Conservation (phyloP, 768 basidiomycete species). For the Mycena floridula region DNA sequence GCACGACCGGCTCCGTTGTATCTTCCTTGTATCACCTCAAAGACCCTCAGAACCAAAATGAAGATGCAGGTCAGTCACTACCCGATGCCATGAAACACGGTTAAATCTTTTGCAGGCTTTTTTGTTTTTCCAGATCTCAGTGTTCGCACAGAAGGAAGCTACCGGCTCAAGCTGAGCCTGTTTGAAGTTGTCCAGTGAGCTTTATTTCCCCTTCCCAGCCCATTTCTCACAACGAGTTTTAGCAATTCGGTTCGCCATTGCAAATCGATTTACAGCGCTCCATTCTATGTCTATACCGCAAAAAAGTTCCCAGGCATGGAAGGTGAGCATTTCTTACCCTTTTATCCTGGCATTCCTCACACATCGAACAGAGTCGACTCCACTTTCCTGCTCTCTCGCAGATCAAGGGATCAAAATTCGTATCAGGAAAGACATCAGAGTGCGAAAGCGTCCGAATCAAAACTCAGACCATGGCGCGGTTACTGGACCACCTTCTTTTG, state of each 20-base stretch:
- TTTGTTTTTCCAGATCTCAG: constrained; percentile 96
- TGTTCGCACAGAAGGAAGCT: constrained; percentile 89
- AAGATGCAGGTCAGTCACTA: constrained; percentile 23
- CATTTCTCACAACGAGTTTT: neutral
- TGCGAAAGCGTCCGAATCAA: constrained; percentile 61
- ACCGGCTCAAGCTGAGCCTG: constrained; percentile 62
- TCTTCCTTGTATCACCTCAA: constrained; percentile 90
- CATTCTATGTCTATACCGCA: constrained; percentile 92
- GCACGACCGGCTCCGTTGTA: constrained; percentile 88
- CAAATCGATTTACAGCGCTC: constrained; percentile 80
- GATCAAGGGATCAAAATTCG: constrained; percentile 96
- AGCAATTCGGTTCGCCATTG: constrained; percentile 79
- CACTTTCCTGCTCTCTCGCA: constrained; percentile 84
- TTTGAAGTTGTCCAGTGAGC: constrained; percentile 89
- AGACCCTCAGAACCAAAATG: constrained; percentile 48
- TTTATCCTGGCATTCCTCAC: constrained; percentile 4
- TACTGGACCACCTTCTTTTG: constrained; percentile 3
- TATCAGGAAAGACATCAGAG: constrained; percentile 86
- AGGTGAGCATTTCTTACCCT: constrained; percentile 39
- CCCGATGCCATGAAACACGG: neutral
- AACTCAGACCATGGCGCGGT: constrained; percentile 14
- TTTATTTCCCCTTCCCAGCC: neutral
- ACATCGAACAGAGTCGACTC: constrained; percentile 67
- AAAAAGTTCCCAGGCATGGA: constrained; percentile 98
- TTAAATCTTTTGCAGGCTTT: constrained; percentile 58